Evolutionary conservation across 2,329 filamentous ascomycete genomes (phyloP), one percentile per base, ranked within the genome.

Genomic region (Teratosphaeria destructans): DNA sequence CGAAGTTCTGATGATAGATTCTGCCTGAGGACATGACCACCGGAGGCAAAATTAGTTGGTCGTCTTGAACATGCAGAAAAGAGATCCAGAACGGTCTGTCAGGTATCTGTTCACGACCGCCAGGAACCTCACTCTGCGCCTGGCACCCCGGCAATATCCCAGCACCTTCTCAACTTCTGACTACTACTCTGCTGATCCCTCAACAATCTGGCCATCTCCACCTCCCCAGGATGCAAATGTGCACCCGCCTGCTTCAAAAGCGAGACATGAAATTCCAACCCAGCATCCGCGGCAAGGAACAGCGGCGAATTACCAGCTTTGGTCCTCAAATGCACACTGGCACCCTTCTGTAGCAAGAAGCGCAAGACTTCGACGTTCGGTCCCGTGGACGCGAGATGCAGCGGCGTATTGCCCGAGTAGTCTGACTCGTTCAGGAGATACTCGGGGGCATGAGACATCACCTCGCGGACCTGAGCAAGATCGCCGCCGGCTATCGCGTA

Each of bases 321-420:
- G 32, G 27, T 56, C 10, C 55, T 32, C 14, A 56, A 1, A 43
- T 56, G 55, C 26, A 56, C 55, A 14, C 55, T 56, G 0, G 55
- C 55, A 1, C 55, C 55, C 1, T 56, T 56, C 37, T 56, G 55
- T 14, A 56, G 14, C 16, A 56, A 16, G 14, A 56, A 37, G 3
- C 37, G 32, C 32, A 56, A 16, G 14, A 56, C 34, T 27, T 56
- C 55, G 7, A 19, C 26, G 23, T 56, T 47, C 5, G 55, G 55
- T 47, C 55, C 55, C 7, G 32, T 56, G 14, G 55, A 32, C 55
- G 55, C 55, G 14, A 56, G 37, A 56, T 56, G 55, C n/a, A 56
- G 23, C 23, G 55, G 55, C 8, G 55, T 56, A 26, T 47, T 56
- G 55, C 55, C 55, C 14, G 27, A 34, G 19, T 56, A 56, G 14